Percentiles rank a stretch among this genome's conserved stretches.
These are phyloP conservation scores for Phragmites australis DNA, from an alignment of 176 grass and related monocot species.

Conservation along the genomic window DNA sequence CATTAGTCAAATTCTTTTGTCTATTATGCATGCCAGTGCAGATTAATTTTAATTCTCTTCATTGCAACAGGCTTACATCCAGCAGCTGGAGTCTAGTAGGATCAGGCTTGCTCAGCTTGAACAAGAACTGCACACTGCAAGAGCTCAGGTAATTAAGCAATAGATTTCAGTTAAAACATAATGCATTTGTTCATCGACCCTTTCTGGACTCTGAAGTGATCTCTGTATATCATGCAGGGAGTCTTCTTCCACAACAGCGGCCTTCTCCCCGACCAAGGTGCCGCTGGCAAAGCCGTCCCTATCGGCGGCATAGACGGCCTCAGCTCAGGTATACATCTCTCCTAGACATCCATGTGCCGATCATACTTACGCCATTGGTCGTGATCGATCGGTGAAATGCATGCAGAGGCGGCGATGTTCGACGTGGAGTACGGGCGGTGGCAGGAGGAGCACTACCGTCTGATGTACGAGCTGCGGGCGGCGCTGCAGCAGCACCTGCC, in stretches of 20 bases:
- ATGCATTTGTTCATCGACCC: neutral
- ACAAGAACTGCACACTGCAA: conserved; percentile 78
- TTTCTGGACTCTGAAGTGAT: neutral
- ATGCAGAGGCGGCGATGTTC: conserved; percentile 85
- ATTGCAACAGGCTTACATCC: conserved; percentile 81
- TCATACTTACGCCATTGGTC: too few relatives aligned
- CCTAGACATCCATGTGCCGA: too few relatives aligned
- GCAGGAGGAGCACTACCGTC: conserved; percentile 80
- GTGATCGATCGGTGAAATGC: too few relatives aligned
- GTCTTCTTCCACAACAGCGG: conserved; percentile 45
- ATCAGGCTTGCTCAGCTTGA: conserved; percentile 88
- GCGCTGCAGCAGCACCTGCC: conserved; percentile 83
- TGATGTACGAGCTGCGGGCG: conserved; percentile 79
- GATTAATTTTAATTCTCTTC: conserved; percentile 11
- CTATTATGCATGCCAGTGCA: neutral
- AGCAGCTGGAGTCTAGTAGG: conserved; percentile 90
- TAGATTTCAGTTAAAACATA: neutral
- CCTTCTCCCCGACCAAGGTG: conserved; percentile 55
- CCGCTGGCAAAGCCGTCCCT: conserved; percentile 53
- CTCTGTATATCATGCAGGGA: conserved; percentile 29
- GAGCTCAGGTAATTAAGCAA: conserved; percentile 60
- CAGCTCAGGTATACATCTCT: conserved; percentile 55
- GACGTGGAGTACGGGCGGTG: conserved; percentile 83
- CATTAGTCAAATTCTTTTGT: neutral
- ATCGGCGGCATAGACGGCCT: conserved; percentile 57